Evolutionary conservation across 768 basidiomycete species (phyloP), one percentile per base, ranked within the genome.

Genomic region (Terana coerulea): DNA sequence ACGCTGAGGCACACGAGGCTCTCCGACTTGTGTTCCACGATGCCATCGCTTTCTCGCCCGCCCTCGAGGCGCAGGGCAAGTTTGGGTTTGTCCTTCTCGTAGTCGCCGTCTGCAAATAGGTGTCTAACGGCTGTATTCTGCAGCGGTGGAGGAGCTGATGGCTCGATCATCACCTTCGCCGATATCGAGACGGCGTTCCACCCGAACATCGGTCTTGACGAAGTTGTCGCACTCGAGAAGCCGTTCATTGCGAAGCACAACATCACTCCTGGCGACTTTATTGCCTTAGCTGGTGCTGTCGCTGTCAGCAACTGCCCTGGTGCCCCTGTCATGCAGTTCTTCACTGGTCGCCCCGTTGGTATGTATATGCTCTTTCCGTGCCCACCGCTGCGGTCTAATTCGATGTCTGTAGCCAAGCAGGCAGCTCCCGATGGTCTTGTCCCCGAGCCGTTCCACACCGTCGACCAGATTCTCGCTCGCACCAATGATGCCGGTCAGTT

Each of bases 111-210:
- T 17, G 2, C 5, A 26, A 14, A 6, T 6, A 14, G 17, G 12
- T n/a, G n/a, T 29, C 21, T 9, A 30, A 15, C n/a, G n/a, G n/a
- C n/a, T n/a, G n/a, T n/a, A n/a, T 9, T 40, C 6, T 25, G 41
- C 51, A 60, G 55, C 24, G 65, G 67, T 35, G 64, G 62, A 28
- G 68, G 68, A 4, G 65, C 64, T 40, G 78, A 80, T 51, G 79
- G 77, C 24, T 79, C 77, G 4, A 72, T 79, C 54, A 69, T 77
- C 53, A 63, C 66, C 3, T 79, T 80, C 64, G 59, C 61, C 26
- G 65, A 69, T 6, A 69, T 71, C 30, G 79, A 79, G 59, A 63
- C 69, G 21, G 52, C 56, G 9, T 79, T 74, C 64, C 60, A 65
- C 11, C 73, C 76, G 3, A 78, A 78, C 57, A 55, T 52, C 25